Conservation (phyloP, 768 basidiomycete genomes). For the Tephrocybe sp. region DNA sequence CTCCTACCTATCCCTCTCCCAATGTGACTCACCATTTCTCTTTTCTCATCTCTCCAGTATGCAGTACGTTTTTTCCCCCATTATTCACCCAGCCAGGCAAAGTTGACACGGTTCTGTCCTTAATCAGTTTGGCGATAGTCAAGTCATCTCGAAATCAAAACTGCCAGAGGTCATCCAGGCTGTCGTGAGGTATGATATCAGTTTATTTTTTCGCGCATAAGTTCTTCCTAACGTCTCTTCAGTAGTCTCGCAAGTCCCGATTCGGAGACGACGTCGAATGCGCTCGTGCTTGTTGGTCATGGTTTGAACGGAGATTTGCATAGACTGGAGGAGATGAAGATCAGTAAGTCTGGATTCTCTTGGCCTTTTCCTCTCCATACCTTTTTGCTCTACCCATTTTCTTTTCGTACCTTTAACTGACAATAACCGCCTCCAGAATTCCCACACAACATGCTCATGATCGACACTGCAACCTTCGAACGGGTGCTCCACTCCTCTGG, state of each 20-base stretch:
- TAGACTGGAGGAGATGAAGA: slow-evolving; percentile 74
- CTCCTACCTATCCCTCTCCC: slow-evolving; percentile 15
- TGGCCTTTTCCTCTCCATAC: neutral
- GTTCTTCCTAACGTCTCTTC: slow-evolving; percentile 7
- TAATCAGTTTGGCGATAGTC: slow-evolving; percentile 73
- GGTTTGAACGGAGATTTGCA: slow-evolving; percentile 51
- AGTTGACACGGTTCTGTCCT: neutral
- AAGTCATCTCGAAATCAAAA: slow-evolving; percentile 62
- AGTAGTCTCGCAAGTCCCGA: slow-evolving; percentile 77
- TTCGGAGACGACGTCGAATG: slow-evolving; percentile 67
- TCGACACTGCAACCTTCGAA: slow-evolving; percentile 68
- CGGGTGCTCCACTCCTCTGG: slow-evolving; percentile 58
- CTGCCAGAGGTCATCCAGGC: slow-evolving; percentile 72
- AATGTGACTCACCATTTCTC: no score
- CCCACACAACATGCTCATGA: slow-evolving; percentile 66
- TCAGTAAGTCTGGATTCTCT: no score
- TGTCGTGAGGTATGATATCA: slow-evolving; percentile 54
- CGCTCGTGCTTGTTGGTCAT: slow-evolving; percentile 71
- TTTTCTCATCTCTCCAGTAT: slow-evolving; percentile 40
- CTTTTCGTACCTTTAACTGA: neutral
- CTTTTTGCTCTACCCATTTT: neutral
- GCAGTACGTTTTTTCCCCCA: slow-evolving; percentile 43
- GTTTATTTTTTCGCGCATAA: neutral
- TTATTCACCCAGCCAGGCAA: neutral
- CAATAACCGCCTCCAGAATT: slow-evolving; percentile 43